Conservation (phyloP, 2,329 filamentous ascomycete genomes). For the Cytospora chrysosperma region DNA sequence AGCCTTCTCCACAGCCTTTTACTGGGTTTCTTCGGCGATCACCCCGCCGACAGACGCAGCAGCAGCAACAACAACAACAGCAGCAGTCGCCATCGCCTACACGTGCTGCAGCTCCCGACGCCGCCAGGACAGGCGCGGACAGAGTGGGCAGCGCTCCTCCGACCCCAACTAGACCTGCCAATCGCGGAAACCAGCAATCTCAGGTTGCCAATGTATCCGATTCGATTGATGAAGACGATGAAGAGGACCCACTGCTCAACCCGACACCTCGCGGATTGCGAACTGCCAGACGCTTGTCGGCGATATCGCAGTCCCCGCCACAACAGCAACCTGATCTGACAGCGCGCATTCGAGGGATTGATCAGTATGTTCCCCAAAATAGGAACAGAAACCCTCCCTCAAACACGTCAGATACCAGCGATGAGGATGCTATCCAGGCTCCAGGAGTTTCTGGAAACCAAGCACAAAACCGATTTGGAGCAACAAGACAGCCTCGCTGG, state of each 20-base stretch:
- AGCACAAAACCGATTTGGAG: background rate
- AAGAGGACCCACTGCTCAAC: slow-evolving; percentile 6
- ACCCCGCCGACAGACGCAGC: background rate
- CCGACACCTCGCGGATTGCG: background rate
- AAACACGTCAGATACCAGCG: background rate
- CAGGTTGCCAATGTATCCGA: background rate
- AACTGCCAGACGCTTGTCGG: background rate
- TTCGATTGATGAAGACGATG: slow-evolving; percentile 12
- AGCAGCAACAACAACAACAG: background rate
- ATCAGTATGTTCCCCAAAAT: background rate
- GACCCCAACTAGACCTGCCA: background rate
- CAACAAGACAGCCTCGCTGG: background rate
- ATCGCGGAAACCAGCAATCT: background rate
- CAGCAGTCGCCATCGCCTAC: background rate
- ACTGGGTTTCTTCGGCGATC: background rate
- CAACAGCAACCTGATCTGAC: background rate
- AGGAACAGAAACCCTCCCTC: background rate
- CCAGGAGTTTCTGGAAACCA: background rate
- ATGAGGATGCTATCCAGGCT: background rate
- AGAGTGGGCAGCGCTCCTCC: background rate
- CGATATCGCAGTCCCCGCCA: background rate
- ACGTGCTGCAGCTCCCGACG: background rate
- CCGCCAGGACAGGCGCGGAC: background rate
- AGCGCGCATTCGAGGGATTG: background rate
- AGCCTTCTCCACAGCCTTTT: background rate